Evolutionary conservation across 352 stramenopile genomes (phyloP), one percentile per base, ranked within the genome.

Genomic region (Pythium phragmitis): DNA sequence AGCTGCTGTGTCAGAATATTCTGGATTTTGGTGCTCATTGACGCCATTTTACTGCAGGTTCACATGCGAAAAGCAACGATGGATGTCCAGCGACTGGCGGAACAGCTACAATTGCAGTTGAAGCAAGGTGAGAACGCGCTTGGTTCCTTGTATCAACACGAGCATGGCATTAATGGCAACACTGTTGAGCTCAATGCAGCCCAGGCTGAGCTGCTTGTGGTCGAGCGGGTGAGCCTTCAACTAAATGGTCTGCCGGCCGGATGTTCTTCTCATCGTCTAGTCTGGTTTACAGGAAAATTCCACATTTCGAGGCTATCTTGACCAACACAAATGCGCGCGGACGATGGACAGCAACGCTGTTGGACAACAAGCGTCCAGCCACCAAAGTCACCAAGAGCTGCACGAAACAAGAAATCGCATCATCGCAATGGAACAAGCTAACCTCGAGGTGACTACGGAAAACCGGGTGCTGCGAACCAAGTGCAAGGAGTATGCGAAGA

Each of bases 71-170:
- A 68, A 26, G 66, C 62, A 17, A 63, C 55, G 0, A 13, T 23
- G 14, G 60, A 55, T 12, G 17, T 75, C 3, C 61, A 79, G 14
- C 23, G 28, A 19, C 37, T 71, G 7, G 58, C 52, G 39, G 17
- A 49, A 23, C 43, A 67, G 16, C 13, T 68, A 19, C 51, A 65
- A 56, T 28, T 9, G 9, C 65, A 79, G 13, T 34, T 76, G 7
- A 49, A 65, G 9, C 48, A 56, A 28, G 47, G 72, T 79, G 58
- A 59, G 63, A 42, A 9, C 9, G 37, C 11, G 37, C 2, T 42
- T 42, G 37, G 37, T 16, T 42, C 14, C 37, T 2, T 42, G 14
- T 42, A 6, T 30, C 26, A 5, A 42, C 14, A 12, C 14, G 37
- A 17, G 7, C 14, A 42, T 42, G 14, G 6, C 2, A 17, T 42